These are phyloP conservation scores for Morella rubra DNA, from an alignment of 306 rosid species.

Conservation along the genomic window DNA sequence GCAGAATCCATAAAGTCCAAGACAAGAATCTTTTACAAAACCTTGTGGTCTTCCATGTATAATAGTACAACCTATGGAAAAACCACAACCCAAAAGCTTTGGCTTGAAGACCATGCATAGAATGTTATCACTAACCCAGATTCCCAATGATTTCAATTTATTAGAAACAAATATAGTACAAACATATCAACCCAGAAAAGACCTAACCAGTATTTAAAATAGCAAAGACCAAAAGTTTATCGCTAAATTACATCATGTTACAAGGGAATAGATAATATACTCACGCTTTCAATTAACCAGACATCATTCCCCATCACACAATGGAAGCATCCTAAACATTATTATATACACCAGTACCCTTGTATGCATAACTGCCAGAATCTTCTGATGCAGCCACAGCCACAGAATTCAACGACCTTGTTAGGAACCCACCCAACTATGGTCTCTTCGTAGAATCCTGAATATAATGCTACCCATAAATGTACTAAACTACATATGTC, in stretches of 20 bases:
- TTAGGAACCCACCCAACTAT: background rate
- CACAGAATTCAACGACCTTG: background rate
- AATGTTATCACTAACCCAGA: background rate
- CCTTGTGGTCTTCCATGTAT: too few species aligned
- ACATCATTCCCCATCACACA: background rate
- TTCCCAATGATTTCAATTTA: background rate
- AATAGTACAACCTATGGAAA: too few species aligned
- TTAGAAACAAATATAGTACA: background rate
- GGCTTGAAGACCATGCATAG: too few species aligned
- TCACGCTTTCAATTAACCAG: background rate
- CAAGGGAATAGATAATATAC: background rate
- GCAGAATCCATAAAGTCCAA: slow-evolving; percentile 18
- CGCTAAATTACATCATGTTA: background rate
- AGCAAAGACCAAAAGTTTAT: background rate
- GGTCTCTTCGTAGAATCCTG: background rate
- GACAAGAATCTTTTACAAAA: too few species aligned
- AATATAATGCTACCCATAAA: too few species aligned
- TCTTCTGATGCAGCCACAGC: background rate
- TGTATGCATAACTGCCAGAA: background rate
- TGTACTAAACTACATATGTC: too few species aligned
- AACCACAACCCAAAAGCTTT: too few species aligned
- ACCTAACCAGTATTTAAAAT: background rate
- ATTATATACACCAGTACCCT: background rate
- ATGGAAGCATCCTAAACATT: background rate
- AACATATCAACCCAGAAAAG: background rate